phyloP scores from a whole-genome alignment of 306 rosid species.

The Casuarina cunninghamiana region DNA sequence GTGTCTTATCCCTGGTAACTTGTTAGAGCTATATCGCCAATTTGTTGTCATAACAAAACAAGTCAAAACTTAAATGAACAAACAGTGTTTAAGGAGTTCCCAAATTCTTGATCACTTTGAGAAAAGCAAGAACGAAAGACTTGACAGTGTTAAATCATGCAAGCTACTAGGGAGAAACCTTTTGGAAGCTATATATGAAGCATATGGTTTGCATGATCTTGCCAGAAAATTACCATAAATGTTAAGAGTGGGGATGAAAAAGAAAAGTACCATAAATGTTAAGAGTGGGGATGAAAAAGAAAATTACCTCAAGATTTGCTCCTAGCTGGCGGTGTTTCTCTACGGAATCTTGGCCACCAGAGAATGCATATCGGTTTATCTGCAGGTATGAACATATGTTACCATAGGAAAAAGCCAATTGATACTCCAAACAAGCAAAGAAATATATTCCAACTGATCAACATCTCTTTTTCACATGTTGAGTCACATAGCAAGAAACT shows the following conservation, averaged over 20 bases:
- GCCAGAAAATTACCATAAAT: neutral
- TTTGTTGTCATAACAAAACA: neutral
- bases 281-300: constrained; percentile 2
- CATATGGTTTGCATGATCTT: neutral
- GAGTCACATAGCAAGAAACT: neutral
- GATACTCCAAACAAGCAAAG: neutral
- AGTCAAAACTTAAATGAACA: neutral
- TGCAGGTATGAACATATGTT: constrained; percentile 40
- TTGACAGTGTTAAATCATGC: neutral
- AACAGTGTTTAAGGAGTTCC: neutral
- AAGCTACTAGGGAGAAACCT: neutral
- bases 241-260: constrained; percentile 4
- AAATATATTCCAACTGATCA: neutral
- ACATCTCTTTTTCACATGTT: neutral
- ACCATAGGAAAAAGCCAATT: neutral
- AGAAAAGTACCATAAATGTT: constrained; percentile 51
- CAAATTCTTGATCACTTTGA: neutral
- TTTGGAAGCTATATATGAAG: constrained; percentile 2
- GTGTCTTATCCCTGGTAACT: neutral
- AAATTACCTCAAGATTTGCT: constrained; percentile 80
- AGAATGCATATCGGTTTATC: constrained; percentile 81
- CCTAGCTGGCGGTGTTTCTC: constrained; percentile 87
- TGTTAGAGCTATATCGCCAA: neutral
- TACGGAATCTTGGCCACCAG: constrained; percentile 93
- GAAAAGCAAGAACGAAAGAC: neutral